These are phyloP conservation scores for Prunus mume DNA, from an alignment of 306 rosid genomes.

Conservation along the genomic window DNA sequence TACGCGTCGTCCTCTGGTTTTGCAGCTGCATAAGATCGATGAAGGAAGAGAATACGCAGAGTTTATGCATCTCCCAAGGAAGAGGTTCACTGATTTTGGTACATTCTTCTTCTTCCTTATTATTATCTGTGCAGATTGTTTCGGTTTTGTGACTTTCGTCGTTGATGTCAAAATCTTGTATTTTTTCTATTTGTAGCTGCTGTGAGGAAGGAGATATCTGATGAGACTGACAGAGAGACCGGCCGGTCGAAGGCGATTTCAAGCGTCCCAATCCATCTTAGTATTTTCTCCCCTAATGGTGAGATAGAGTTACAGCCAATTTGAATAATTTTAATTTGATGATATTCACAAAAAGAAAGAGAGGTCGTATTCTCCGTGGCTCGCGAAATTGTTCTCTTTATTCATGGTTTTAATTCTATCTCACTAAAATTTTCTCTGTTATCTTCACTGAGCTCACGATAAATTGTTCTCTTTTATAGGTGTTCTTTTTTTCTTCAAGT, in stretches of 20 bases:
- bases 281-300: conserved; percentile 51
- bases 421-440: background rate
- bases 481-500: background rate
- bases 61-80: conserved; percentile 82
- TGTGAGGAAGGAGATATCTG: conserved; percentile 37
- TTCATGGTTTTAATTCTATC: background rate
- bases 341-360: background rate
- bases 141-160: background rate
- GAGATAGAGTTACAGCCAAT: background rate
- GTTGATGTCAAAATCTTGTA: background rate
- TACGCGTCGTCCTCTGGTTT: conserved; percentile 88
- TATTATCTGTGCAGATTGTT: background rate
- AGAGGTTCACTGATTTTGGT: conserved; percentile 79
- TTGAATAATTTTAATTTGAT: background rate
- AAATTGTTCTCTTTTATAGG: background rate
- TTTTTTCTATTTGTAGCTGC: conserved; percentile 21
- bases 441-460: background rate
- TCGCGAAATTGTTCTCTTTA: background rate
- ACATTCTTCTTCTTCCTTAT: background rate
- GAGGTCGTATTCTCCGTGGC: background rate
- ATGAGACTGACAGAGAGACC: conserved; percentile 47
- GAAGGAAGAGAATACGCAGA: conserved; percentile 82
- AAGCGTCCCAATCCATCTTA: conserved; percentile 43
- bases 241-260: conserved; percentile 41
- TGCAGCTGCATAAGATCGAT: conserved; percentile 83